Base-by-base conservation (phyloP, 805 yeast genomes). In the Candida michaelii region DNA sequence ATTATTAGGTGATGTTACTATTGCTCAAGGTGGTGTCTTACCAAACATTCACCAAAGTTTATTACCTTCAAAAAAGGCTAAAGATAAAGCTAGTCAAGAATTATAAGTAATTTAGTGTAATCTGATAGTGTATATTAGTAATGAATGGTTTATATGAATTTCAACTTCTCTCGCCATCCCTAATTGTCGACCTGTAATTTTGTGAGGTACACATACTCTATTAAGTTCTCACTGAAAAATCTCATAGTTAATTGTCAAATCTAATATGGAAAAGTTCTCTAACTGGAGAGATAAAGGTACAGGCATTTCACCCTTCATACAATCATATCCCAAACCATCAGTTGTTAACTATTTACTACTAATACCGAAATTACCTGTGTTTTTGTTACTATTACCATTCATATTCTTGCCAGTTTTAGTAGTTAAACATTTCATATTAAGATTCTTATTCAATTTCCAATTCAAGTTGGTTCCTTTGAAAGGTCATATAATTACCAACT, bases 11-110 rank as follows among this genome's bases (percentile, higher is more conserved):
- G 89, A 89, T 69, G 99, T 91, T 54, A 90, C 97, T 53, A 91
- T 90, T 62, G 97, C 97, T 56, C 95, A 89, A 75, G 97, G 97
- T 84, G 97, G 97, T 87, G 97, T 91, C 60, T 81, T 90, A 73
- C 97, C 97, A 77, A 88, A 89, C 83, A 87, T 89, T 67, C 96
- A 88, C 77, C 89, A 83, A 74, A 83, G 84, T 77, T 83, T 90
- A 71, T 82, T 90, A 59, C 90, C 91, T 70, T 79, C 84, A 77
- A 83, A 83, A 76, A 70, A 82, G 50, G 72, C 76, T 40, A 79
- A 79, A 65, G 71, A 75, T 49, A 77, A 77, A 65, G 81, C 81
- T 63, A 79, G 83, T 61, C 84, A 80, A 70, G 84, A 79, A 71
- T 77, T 79, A 71, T 80, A 71, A 71, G 36, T 34, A 34, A 39